Conservation (phyloP, 306 rosid genomes). For the Pueraria montana region DNA sequence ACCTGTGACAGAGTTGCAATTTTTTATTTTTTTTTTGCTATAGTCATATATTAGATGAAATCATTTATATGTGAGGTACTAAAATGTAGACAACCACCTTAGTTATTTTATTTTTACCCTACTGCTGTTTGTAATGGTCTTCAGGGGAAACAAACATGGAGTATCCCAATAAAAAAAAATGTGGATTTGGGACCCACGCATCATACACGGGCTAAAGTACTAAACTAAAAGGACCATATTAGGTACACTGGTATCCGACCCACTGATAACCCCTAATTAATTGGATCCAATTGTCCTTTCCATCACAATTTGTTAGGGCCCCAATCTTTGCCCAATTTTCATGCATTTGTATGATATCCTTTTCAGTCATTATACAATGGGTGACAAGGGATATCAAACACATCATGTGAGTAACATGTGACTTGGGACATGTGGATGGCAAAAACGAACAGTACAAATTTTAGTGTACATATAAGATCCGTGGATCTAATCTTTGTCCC, state of each 20-base stretch:
- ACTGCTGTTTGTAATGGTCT: not conserved
- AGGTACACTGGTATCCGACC: slow-evolving; percentile 63
- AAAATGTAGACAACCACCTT: not conserved
- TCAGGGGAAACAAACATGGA: not conserved
- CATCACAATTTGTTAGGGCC: slow-evolving; percentile 53
- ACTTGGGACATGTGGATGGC: slow-evolving; percentile 49
- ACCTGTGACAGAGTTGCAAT: slow-evolving; percentile 38
- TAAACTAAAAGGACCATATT: slow-evolving; percentile 49
- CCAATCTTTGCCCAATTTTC: slow-evolving; percentile 51
- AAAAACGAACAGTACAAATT: slow-evolving; percentile 49
- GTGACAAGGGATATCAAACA: slow-evolving; percentile 54
- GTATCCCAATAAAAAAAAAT: not conserved
- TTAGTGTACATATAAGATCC: slow-evolving; percentile 33
- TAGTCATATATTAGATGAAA: not conserved
- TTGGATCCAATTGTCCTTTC: slow-evolving; percentile 61
- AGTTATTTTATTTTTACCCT: slow-evolving; percentile 16
- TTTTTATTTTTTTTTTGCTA: not conserved
- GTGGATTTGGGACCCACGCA: slow-evolving; percentile 56
- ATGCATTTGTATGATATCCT: slow-evolving; percentile 52
- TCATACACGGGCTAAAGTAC: slow-evolving; percentile 58
- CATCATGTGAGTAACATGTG: slow-evolving; percentile 64
- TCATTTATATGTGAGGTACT: slow-evolving; percentile 3
- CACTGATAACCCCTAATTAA: slow-evolving; percentile 52
- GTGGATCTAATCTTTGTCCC: slow-evolving; percentile 53
- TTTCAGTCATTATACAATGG: slow-evolving; percentile 45